Evolutionary conservation across 2,329 filamentous ascomycete genomes (phyloP).

Genomic region (Aspergillus hortae): DNA sequence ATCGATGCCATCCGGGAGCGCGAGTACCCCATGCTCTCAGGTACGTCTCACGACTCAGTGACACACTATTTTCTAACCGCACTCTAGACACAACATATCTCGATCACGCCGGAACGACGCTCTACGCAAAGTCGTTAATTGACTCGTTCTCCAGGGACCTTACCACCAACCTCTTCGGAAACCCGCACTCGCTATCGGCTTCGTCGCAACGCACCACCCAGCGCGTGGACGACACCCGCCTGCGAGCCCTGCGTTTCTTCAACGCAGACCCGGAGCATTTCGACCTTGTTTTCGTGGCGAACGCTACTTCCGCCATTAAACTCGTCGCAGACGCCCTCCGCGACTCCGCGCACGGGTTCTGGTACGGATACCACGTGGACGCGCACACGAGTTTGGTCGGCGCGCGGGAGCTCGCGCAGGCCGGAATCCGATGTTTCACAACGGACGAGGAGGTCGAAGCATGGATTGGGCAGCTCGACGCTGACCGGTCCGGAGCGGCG

Average conservation of each 20-base stretch:
- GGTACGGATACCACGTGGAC: slow-evolving; percentile 78
- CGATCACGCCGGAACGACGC: slow-evolving; percentile 92
- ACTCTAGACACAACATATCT: slow-evolving; percentile 69
- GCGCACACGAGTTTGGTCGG: slow-evolving; percentile 86
- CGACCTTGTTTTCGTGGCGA: slow-evolving; percentile 86
- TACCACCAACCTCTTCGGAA: slow-evolving; percentile 75
- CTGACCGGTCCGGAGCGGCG: slow-evolving; percentile 16
- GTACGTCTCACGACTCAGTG: slow-evolving; percentile 19
- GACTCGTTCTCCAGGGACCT: slow-evolving; percentile 77
- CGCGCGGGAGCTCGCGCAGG: slow-evolving; percentile 65
- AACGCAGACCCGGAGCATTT: slow-evolving; percentile 76
- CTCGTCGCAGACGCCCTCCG: slow-evolving; percentile 76
- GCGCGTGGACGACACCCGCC: slow-evolving; percentile 71
- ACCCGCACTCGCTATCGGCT: slow-evolving; percentile 82
- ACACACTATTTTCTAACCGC: background rate
- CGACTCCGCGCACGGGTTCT: slow-evolving; percentile 64
- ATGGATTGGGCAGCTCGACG: slow-evolving; percentile 55
- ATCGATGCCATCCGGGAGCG: slow-evolving; percentile 45
- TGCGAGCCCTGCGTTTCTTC: slow-evolving; percentile 71
- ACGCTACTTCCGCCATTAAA: slow-evolving; percentile 88
- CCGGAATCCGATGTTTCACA: slow-evolving; percentile 61
- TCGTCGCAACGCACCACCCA: slow-evolving; percentile 74
- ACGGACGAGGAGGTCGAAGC: slow-evolving; percentile 59
- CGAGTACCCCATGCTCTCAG: slow-evolving; percentile 47
- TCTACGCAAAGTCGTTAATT: slow-evolving; percentile 75